Percentiles rank a stretch among this genome's conserved stretches.
phyloP scores from a whole-genome alignment of 108 stramenopile species.

The Nannochloropsis salina region DNA sequence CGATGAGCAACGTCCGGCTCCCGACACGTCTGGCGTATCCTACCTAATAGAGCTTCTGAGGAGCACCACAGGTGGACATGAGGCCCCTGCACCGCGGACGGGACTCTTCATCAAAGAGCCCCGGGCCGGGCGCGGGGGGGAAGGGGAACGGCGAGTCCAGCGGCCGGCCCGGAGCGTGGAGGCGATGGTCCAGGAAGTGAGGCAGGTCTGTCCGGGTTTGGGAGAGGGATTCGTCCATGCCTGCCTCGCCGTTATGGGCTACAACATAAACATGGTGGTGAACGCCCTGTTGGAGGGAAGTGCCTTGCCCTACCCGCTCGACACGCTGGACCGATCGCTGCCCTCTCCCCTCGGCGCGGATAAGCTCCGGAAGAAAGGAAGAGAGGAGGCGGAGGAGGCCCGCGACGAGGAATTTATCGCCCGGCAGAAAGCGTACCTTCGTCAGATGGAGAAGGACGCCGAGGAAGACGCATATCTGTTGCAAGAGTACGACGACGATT shows the following conservation, averaged over 20 bases:
- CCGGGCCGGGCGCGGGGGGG: background rate
- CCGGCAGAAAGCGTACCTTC: slow-evolving; percentile 2
- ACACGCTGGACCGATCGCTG: slow-evolving; percentile 10
- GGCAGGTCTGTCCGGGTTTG: background rate
- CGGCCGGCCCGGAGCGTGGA: background rate
- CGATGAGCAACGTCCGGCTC: background rate
- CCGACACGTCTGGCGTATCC: background rate
- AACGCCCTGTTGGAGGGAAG: background rate
- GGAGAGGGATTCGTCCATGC: background rate
- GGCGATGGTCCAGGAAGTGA: background rate
- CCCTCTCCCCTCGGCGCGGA: background rate
- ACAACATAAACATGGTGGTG: slow-evolving; percentile 8
- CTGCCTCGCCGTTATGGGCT: slow-evolving; percentile 8
- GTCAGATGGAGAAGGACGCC: background rate
- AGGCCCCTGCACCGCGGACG: background rate
- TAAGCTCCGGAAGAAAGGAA: slow-evolving; percentile 1
- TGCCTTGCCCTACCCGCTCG: slow-evolving; percentile 7
- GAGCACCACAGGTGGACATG: background rate
- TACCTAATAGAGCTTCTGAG: background rate
- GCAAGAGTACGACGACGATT: slow-evolving; percentile 14
- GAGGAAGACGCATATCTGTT: background rate
- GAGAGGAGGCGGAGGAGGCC: background rate
- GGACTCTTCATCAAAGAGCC: background rate
- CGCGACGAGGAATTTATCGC: background rate
- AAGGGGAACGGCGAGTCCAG: background rate